Evolutionary conservation across 1,139 yeast genomes (phyloP), one percentile per base, ranked within the genome.

Genomic region (Kluyveromyces marxianus): DNA sequence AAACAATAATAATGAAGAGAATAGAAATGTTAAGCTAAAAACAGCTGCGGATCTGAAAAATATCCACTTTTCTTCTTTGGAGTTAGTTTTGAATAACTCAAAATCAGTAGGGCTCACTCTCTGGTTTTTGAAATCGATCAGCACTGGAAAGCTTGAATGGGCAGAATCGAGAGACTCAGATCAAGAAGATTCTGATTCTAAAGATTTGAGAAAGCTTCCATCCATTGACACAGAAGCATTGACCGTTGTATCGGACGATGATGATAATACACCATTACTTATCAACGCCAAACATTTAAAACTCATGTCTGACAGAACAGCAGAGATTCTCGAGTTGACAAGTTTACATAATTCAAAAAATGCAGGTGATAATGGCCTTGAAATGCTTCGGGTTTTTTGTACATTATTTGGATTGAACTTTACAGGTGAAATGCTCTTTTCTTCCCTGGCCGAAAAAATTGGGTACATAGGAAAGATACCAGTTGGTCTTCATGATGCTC

Each of bases 321-420:
- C 86, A 0, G 84, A 82, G 61, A 65, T 82, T 44, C 69, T 82
- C 45, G 86, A 79, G 54, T 86, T 85, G 1, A 80, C 86, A 3
- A 59, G 69, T 2, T 66, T 70, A 28, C 62, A 63, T 43, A 61
- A 63, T 39, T 59, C 56, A 5, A 64, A 55, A 37, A 69, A 66
- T 35, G 68, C 70, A 35, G 69, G 58, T 3, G 60, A 75, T 35
- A 73, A 75, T 35, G 67, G 83, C 0, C 67, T 79, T 47, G 70
- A 77, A 37, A 76, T 79, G 30, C 69, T 79, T 46, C 75, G 72
- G 47, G 73, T 79, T 1, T 79, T 79, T 54, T 69, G 79, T 42
- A 74, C 75, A 33, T 60, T 78, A 51, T 69, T 76, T 50, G 71
- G 73, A 25, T 69, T 77, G 44, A 70, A 71, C 3, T 75, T 74